Evolutionary conservation across 495 filamentous ascomycete species (phyloP), one percentile per base, ranked within the genome.

Genomic region (Aspergillus ostianus): DNA sequence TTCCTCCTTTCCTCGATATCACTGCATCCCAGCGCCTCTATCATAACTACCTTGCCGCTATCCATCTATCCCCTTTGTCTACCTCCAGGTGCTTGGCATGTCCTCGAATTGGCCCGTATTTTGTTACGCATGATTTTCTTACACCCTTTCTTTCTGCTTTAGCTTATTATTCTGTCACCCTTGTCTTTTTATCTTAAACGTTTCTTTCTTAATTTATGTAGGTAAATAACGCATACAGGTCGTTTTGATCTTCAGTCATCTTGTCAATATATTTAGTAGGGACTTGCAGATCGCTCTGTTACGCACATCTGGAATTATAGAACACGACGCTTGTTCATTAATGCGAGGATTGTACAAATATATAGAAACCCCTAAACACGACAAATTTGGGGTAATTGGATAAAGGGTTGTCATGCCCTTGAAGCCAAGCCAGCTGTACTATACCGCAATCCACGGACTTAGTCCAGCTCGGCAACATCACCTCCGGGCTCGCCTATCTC

Each of bases 401-500:
- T 30, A 54, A 30, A 41, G 2, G 36, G 3, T 17, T 41, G 9
- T 13, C 10, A 12, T 26, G 23, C 4, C 36, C 13, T 15, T 41
- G 12, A 17, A 17, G 5, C 12, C 36, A 41, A 15, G 36, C 36
- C 36, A 15, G 4, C 9, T 2, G 13, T 1, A 41, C 36, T 17
- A 15, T 41, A 17, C 10, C 15, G 12, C 12, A 17, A 41, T 7
- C 36, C 47, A 27, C 63, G 49, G 29, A 46, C 47, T 73, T 65
- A 80, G 56, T 80, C 77, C 60, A 80, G 57, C 45, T 80, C 75
- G 19, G 71, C 72, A 30, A 78, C 64, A 51, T 73, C 73, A 19
- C 71, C 77, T 18, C 67, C 76, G 9, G 76, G 76, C 56, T 78
- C 74, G 30, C 77, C 76, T 18, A 74, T 57, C 13, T 76, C 70